These are phyloP conservation scores for Boehmeria nivea DNA, from an alignment of 306 rosid species.

Conservation along the genomic window DNA sequence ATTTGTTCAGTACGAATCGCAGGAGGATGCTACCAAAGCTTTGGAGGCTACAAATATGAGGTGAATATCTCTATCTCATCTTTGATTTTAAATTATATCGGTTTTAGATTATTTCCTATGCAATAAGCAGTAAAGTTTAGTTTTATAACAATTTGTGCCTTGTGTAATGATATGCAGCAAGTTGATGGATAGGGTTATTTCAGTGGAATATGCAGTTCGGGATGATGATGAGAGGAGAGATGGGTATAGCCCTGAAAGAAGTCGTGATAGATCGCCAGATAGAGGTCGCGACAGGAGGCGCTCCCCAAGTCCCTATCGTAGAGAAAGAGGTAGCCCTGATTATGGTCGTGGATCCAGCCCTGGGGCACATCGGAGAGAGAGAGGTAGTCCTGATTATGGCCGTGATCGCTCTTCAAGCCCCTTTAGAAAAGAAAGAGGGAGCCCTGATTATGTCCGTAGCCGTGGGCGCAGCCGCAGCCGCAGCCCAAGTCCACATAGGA, in stretches of 20 bases:
- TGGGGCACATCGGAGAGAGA: conserved; percentile 57
- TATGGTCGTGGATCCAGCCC: conserved; percentile 78
- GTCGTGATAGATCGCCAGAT: conserved; percentile 57
- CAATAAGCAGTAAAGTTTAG: not conserved
- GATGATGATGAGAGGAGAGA: conserved; percentile 81
- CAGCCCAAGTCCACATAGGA: conserved; percentile 49
- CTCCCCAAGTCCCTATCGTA: conserved; percentile 78
- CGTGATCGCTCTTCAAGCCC: conserved; percentile 62
- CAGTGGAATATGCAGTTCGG: conserved; percentile 85
- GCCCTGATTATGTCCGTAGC: conserved; percentile 65
- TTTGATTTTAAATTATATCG: not conserved
- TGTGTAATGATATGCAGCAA: conserved; percentile 51
- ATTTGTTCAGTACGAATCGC: conserved; percentile 87
- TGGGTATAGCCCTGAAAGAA: conserved; percentile 77
- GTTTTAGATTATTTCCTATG: not conserved
- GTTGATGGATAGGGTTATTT: conserved; percentile 85
- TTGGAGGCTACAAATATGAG: conserved; percentile 89
- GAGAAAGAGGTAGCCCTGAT: conserved; percentile 97
- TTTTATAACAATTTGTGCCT: conserved; percentile 6
- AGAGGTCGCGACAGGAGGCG: conserved; percentile 73
- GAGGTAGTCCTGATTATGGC: conserved; percentile 81
- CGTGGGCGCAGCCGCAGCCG: conserved; percentile 53
- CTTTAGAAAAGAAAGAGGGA: conserved; percentile 43
- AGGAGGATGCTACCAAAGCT: conserved; percentile 92
- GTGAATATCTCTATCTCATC: conserved; percentile 28